Base-by-base conservation (phyloP, 2,329 filamentous ascomycete species). In the Torrubiella hemipterigena region DNA sequence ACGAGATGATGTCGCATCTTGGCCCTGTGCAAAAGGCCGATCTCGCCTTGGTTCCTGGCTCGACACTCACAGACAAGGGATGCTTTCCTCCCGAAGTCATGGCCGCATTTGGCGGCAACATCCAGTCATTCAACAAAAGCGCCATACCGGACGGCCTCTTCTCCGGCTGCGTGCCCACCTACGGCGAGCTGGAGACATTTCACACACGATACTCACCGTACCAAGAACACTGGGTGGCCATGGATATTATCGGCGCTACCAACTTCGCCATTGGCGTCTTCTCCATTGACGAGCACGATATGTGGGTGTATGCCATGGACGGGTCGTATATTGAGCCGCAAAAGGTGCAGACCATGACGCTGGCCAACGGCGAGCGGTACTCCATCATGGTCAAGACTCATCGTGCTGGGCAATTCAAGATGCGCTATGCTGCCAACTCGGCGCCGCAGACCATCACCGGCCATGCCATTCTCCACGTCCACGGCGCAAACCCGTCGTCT, bases 241-340 rank as follows among this genome's bases (percentile, higher is more conserved):
- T 77, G 11, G 63, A 73, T 38, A 43, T 74, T n/a, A 61, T 77
- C 34, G 64, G 58, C n/a, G 54, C 64, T 3, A 56, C 65, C 30
- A 58, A 62, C 30, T 58, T 69, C 17, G 49, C 63, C 29, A 62
- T 57, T 0, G 54, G 55, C 3, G 41, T 54, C 6, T 57, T 58
- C 13, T 63, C 65, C 18, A 65, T 73, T 29, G 69, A 73, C 42
- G 60, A 63, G 33, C 63, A 68, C 32, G 54, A 62, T 14, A 53
- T 73, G 49, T 70, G 58, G 53, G 54, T 73, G 5, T 69, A 68
- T 40, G 65, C 63, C 25, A 61, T 69, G 31, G 70, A 73, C 35
- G 68, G 63, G 3, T 50, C 61, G 7, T 73, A 69, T 44, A 64
- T 75, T 31, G 50, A 63, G 37, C 71, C 70, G 3, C 54, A 64